Evolutionary conservation across 257 asterid species (phyloP).

Genomic region (Haberlea rhodopensis): DNA sequence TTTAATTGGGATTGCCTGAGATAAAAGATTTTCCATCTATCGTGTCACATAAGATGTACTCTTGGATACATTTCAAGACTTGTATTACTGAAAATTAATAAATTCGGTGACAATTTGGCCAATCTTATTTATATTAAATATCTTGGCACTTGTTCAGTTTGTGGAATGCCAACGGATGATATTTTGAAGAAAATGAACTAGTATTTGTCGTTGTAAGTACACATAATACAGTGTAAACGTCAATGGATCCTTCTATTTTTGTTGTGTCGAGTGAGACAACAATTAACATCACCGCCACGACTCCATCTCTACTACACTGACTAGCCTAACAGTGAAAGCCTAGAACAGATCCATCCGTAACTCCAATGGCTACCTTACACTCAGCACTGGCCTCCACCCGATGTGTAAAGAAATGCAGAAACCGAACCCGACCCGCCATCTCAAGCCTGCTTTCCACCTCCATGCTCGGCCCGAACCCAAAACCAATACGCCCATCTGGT

Average conservation of each 20-base stretch:
- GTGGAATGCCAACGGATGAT: too few species aligned
- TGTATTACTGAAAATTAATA: conserved; percentile 20
- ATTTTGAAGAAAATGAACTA: too few species aligned
- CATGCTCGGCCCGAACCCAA: conserved; percentile 60
- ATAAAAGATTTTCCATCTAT: conserved; percentile 9
- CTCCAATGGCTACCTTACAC: conserved; percentile 60
- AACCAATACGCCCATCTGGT: conserved; percentile 55
- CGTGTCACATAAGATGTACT: background rate
- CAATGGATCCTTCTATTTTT: too few species aligned
- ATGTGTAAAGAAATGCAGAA: conserved; percentile 63
- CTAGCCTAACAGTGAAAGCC: conserved; percentile 65
- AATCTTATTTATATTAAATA: background rate
- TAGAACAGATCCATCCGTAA: conserved; percentile 72
- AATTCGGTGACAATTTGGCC: conserved; percentile 21
- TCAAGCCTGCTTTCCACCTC: conserved; percentile 77
- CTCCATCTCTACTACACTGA: too few species aligned
- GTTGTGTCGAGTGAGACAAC: background rate
- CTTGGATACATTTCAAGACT: conserved; percentile 1
- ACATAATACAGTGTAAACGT: too few species aligned
- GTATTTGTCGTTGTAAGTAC: too few species aligned
- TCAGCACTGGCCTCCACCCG: conserved; percentile 63
- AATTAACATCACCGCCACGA: too few species aligned
- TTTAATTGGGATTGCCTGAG: conserved; percentile 8
- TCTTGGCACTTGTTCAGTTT: background rate
- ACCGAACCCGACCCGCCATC: conserved; percentile 79